phyloP scores from a whole-genome alignment of 2,329 filamentous ascomycete genomes.

The Neonectria punicea region DNA sequence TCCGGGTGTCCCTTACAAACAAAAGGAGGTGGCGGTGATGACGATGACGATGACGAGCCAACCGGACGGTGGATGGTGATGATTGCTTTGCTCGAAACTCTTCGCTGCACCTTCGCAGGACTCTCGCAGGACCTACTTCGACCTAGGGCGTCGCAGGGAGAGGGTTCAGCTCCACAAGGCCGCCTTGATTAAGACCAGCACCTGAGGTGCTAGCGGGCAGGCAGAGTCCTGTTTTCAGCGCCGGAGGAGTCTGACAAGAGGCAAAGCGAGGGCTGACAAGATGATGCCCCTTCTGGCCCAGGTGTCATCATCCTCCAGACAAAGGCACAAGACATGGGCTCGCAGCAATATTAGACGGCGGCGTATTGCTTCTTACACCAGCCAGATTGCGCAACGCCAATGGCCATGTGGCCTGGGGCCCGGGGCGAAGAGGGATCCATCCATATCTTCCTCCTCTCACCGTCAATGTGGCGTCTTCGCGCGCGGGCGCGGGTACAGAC shows the following conservation, averaged over 20 bases:
- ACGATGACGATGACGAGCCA: slow-evolving; percentile 1
- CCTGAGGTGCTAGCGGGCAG: neutral
- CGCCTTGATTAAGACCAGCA: neutral
- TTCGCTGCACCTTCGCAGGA: neutral
- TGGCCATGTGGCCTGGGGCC: slow-evolving; percentile 14
- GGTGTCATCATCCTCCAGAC: neutral
- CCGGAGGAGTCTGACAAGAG: neutral
- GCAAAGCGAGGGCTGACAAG: neutral
- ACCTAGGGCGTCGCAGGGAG: neutral
- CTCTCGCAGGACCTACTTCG: neutral
- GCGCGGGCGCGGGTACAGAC: slow-evolving; percentile 1
- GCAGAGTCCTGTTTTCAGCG: neutral
- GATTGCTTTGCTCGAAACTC: neutral
- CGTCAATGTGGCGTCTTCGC: slow-evolving; percentile 31
- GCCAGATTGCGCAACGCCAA: slow-evolving; percentile 23
- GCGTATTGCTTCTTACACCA: slow-evolving; percentile 21
- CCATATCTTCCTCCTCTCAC: slow-evolving; percentile 16
- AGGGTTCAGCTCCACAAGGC: neutral
- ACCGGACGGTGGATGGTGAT: neutral
- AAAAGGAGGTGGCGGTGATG: slow-evolving; percentile 14
- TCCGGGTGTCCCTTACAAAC: neutral
- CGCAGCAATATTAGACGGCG: slow-evolving; percentile 3
- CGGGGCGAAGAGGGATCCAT: slow-evolving; percentile 1
- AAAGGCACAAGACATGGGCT: neutral
- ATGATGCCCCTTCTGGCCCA: neutral